These are phyloP conservation scores for Nemophila menziesii DNA, from an alignment of 257 asterid species.

Conservation along the genomic window DNA sequence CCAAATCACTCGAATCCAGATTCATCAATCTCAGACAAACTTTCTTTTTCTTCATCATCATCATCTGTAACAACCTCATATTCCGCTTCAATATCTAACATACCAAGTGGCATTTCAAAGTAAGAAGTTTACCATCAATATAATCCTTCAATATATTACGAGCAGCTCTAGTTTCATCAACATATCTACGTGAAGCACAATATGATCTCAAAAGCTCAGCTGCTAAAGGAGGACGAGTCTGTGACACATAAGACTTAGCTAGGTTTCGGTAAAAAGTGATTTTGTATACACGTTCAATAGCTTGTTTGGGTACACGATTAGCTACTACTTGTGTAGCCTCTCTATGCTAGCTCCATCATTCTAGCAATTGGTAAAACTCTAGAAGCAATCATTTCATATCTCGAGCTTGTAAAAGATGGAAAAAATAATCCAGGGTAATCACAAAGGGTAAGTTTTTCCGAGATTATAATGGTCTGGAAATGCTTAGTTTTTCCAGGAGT, in stretches of 20 bases:
- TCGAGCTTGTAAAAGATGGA: slow-evolving; percentile 96
- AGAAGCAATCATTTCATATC: slow-evolving; percentile 92
- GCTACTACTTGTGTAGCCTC: slow-evolving; percentile 92
- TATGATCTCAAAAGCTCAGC: slow-evolving; percentile 65
- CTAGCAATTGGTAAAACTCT: slow-evolving; percentile 92
- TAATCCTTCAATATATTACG: slow-evolving; percentile 83
- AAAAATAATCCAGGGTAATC: slow-evolving; percentile 98
- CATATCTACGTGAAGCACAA: slow-evolving; percentile 91
- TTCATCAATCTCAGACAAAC: too few species aligned
- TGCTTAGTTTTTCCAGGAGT: slow-evolving; percentile 98
- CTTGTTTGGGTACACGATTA: slow-evolving; percentile 57
- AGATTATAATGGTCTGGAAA: slow-evolving; percentile 86
- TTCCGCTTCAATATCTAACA: too few species aligned
- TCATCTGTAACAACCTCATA: too few species aligned
- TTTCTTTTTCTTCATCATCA: too few species aligned
- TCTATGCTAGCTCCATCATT: slow-evolving; percentile 77
- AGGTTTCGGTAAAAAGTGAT: slow-evolving; percentile 80
- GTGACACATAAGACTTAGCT: slow-evolving; percentile 67
- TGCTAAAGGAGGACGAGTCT: slow-evolving; percentile 62
- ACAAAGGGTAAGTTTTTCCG: slow-evolving; percentile 83
- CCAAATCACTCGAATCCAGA: slow-evolving; percentile 54
- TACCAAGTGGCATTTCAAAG: too few species aligned
- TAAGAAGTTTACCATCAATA: too few species aligned
- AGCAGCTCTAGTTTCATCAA: slow-evolving; percentile 86
- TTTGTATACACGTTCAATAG: slow-evolving; percentile 56